Evolutionary conservation across 2,329 filamentous ascomycete species (phyloP).

Genomic region (Fusarium longipes): DNA sequence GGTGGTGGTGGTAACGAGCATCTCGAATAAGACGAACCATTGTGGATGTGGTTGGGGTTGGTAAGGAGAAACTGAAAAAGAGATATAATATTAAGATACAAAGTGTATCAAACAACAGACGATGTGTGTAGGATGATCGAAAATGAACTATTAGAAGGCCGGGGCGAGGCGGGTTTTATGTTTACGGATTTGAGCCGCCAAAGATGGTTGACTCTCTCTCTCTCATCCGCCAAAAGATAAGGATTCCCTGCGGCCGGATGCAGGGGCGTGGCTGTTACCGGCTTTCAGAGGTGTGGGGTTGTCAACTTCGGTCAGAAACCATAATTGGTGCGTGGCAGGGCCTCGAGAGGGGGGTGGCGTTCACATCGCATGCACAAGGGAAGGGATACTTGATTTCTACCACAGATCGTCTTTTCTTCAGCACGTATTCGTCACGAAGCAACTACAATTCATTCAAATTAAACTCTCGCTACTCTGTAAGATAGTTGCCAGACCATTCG

Average conservation of each 20-base stretch:
- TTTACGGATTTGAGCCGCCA: conserved; percentile 39
- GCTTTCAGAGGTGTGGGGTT: conserved; percentile 34
- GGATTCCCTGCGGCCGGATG: conserved; percentile 43
- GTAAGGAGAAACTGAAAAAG: background rate
- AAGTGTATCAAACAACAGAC: conserved; percentile 38
- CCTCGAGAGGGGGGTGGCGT: conserved; percentile 26
- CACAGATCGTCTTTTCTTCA: conserved; percentile 6
- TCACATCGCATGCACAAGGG: conserved; percentile 12
- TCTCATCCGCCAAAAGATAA: conserved; percentile 44
- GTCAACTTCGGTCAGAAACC: conserved; percentile 14
- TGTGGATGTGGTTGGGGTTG: conserved; percentile 24
- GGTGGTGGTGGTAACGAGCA: background rate
- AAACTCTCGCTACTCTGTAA: background rate
- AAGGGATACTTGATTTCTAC: conserved; percentile 29
- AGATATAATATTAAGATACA: conserved; percentile 24
- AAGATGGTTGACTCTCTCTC: conserved; percentile 32
- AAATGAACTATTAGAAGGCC: conserved; percentile 17
- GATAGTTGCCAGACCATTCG: background rate
- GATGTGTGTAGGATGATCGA: conserved; percentile 43
- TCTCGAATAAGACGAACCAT: conserved; percentile 36
- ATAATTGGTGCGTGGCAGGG: conserved; percentile 34
- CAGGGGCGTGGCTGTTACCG: conserved; percentile 47
- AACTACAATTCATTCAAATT: background rate
- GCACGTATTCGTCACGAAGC: conserved; percentile 2
- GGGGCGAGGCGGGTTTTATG: conserved; percentile 47